phyloP scores from a whole-genome alignment of 306 rosid species.

The Lathyrus tuberosus region DNA sequence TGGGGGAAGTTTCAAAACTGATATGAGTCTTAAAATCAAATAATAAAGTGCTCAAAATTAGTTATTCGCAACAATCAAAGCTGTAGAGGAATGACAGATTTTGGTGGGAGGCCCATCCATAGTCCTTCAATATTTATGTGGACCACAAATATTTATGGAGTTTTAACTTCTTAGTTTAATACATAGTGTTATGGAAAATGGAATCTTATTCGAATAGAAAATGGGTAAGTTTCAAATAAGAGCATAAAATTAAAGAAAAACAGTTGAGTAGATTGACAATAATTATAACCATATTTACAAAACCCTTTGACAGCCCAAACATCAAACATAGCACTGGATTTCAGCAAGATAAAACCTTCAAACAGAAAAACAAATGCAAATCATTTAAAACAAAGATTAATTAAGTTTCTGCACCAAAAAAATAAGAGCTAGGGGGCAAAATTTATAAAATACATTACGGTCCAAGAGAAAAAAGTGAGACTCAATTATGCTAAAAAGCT shows the following conservation, averaged over 20 bases:
- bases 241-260: constrained; percentile 4
- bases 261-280: not conserved
- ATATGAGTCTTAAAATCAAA: constrained; percentile 1
- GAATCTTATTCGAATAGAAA: not conserved
- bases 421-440: not conserved
- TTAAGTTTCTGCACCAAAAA: constrained; percentile 3
- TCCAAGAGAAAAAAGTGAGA: constrained; percentile 15
- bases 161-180: not conserved
- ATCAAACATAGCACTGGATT: constrained; percentile 15
- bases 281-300: not conserved
- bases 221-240: not conserved
- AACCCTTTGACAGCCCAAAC: not conserved
- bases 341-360: not conserved
- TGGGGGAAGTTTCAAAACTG: not conserved
- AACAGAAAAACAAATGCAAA: constrained; percentile 6
- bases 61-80: not conserved
- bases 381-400: not conserved
- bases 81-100: not conserved
- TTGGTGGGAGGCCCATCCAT: not conserved
- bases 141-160: not conserved
- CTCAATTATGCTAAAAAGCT: constrained; percentile 26
- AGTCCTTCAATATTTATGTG: not conserved
- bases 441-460: not conserved
- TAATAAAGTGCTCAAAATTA: not conserved
- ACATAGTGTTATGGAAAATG: constrained; percentile 10